Base-by-base conservation (phyloP, 2,329 filamentous ascomycete species). In the Tolypocladium endophyticum region DNA sequence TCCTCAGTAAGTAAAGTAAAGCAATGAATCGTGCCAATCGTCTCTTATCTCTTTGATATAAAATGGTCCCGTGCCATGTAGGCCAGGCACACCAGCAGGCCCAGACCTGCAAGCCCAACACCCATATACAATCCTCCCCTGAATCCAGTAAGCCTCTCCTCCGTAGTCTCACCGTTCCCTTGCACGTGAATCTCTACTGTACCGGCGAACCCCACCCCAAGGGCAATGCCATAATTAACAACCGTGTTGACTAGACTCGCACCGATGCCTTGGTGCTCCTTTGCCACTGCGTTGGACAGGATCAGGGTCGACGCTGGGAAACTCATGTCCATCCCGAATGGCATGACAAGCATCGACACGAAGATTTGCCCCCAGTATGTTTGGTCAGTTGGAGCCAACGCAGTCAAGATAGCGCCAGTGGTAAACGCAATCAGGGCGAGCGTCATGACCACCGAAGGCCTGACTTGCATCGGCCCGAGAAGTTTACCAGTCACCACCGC, bases 191-290 rank as follows among this genome's bases (percentile, higher is more conserved):
- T 71, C 66, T 88, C 84, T 2, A 88, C 79, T 0, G 84, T 88
- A 0, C 85, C 86, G 0, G 86, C 86, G 54, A 90, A 79, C 0
- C 86, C 87, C 0, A 90, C 75, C 0, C 83, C 85, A 3, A 89
- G 70, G 1, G 83, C 84, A 39, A 89, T 88, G 60, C 80, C 81
- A 67, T 89, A 90, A 69, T 90, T 88, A 62, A 89, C 81, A 14
- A 87, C 76, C 0, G 85, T 88, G 60, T 80, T 84, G 38, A 88
- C 82, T 7, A 89, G 68, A 23, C 78, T 82, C 12, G 75, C 77
- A 0, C 72, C 78, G 14, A 79, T 74, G 4, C 78, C 77, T 64
- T 80, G 77, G 59, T 81, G 73, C 50, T 76, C 70, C 59, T 72
- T 74, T 16, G 73, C 68, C 0, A 81, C 75, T 1, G 73, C 73